Percentiles rank a stretch among this genome's conserved stretches.
Evolutionary conservation across 768 basidiomycete genomes (phyloP).

Genomic region (Clitopilus hobsonii): DNA sequence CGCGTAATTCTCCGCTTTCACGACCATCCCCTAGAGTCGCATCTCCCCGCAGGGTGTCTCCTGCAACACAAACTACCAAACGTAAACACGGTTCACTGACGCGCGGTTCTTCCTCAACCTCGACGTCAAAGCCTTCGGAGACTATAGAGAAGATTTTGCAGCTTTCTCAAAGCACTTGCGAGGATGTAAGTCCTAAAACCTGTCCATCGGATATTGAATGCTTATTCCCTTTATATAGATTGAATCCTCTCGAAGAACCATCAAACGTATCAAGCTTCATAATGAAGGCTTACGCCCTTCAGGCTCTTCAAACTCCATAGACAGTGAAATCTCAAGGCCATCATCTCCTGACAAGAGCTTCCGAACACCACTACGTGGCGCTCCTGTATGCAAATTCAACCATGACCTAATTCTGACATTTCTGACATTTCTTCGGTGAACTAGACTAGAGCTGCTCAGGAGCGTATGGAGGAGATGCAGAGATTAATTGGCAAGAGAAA

Average conservation of each 20-base stretch:
- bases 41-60: slow-evolving; percentile 52
- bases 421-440: not conserved
- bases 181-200: slow-evolving; percentile 49
- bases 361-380: slow-evolving; percentile 39
- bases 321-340: slow-evolving; percentile 37
- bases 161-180: slow-evolving; percentile 49
- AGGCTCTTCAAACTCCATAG: slow-evolving; percentile 12
- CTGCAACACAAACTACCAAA: slow-evolving; percentile 44
- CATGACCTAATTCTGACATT: not conserved
- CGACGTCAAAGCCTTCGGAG: too few relatives aligned
- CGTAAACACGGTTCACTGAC: slow-evolving; percentile 26
- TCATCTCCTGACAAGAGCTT: slow-evolving; percentile 55
- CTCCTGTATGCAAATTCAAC: too few relatives aligned
- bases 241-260: slow-evolving; percentile 60
- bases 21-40: slow-evolving; percentile 36
- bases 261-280: slow-evolving; percentile 76
- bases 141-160: slow-evolving; percentile 42
- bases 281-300: slow-evolving; percentile 38
- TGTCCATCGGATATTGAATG: not conserved
- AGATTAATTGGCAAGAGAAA: slow-evolving; percentile 62
- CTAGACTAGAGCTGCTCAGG: slow-evolving; percentile 72
- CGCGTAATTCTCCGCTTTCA: slow-evolving; percentile 51
- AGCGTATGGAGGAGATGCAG: slow-evolving; percentile 81
- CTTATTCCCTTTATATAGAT: too few relatives aligned
- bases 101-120: slow-evolving; percentile 20